Conservation (phyloP, 73 alveolate species). For the Uronychia setigera region DNA sequence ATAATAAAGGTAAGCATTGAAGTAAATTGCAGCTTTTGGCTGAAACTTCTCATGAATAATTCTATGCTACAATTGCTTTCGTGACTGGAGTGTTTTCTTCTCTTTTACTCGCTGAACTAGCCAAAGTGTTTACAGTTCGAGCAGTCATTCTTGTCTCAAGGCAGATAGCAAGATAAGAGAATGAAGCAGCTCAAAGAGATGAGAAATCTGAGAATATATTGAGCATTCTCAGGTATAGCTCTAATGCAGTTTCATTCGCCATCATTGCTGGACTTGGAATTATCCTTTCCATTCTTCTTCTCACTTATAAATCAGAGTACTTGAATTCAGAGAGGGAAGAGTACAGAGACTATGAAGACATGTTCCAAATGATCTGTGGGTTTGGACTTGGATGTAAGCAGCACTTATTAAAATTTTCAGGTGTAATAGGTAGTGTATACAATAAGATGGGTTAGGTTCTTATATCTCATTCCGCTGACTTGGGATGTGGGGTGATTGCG, state of each 20-base stretch:
- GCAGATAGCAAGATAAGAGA: neutral
- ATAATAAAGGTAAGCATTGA: too few relatives aligned
- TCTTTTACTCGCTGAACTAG: neutral
- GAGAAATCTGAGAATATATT: neutral
- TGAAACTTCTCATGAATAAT: too few relatives aligned
- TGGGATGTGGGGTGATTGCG: too few relatives aligned
- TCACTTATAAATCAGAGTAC: neutral
- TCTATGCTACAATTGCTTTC: neutral
- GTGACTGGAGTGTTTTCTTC: neutral
- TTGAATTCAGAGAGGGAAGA: neutral
- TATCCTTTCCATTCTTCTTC: neutral
- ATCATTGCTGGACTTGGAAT: neutral
- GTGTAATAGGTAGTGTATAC: too few relatives aligned
- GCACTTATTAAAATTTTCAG: too few relatives aligned
- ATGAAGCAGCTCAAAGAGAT: neutral
- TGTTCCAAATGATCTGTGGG: slow-evolving; percentile 94
- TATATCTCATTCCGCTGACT: too few relatives aligned
- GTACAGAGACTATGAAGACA: slow-evolving; percentile 13
- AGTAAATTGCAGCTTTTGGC: too few relatives aligned
- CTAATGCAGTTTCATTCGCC: neutral
- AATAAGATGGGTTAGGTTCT: too few relatives aligned
- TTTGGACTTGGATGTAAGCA: slow-evolving; percentile 95
- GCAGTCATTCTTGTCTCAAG: neutral
- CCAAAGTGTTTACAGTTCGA: neutral
- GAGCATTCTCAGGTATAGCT: neutral